phyloP scores from a whole-genome alignment of 208 protist genomes.

The Porcisia hertigi region DNA sequence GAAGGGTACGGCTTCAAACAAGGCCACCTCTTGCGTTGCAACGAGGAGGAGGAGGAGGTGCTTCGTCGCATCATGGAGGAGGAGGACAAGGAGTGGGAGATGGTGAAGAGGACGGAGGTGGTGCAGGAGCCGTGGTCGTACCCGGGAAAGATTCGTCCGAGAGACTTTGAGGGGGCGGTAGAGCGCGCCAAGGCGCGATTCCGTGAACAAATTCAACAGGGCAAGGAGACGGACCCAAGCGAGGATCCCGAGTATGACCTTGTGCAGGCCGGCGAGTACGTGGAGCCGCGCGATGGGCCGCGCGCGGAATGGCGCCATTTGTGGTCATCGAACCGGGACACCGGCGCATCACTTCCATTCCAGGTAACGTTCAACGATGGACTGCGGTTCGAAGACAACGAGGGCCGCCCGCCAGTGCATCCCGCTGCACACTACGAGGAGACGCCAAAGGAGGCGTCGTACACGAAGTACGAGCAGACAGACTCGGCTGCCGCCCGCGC shows the following conservation, averaged over 20 bases:
- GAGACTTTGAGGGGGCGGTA: constrained; percentile 84
- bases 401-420: constrained; percentile 78
- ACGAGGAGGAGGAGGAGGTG: constrained; percentile 87
- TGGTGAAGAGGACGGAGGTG: constrained; percentile 91
- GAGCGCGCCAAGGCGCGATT: constrained; percentile 88
- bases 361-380: constrained; percentile 91
- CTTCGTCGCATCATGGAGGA: constrained; percentile 91
- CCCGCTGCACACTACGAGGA: constrained; percentile 83
- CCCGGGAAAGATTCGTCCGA: constrained; percentile 84
- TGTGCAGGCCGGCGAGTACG: constrained; percentile 85
- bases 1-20: constrained; percentile 92
- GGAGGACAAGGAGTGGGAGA: constrained; percentile 92
- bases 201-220: constrained; percentile 76
- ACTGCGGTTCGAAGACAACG: constrained; percentile 87
- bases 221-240: constrained; percentile 84
- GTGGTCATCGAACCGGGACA: constrained; percentile 77
- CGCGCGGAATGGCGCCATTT: constrained; percentile 90
- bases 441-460: constrained; percentile 79
- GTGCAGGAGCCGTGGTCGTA: constrained; percentile 92
- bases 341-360: constrained; percentile 64
- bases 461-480: constrained; percentile 65
- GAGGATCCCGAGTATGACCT: constrained; percentile 90
- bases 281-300: constrained; percentile 87
- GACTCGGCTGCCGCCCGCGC: constrained; percentile 47
- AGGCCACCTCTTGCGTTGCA: constrained; percentile 84